Evolutionary conservation across 2,329 filamentous ascomycete genomes (phyloP), one percentile per base, ranked within the genome.

Genomic region (Trichocomaceae sp.): DNA sequence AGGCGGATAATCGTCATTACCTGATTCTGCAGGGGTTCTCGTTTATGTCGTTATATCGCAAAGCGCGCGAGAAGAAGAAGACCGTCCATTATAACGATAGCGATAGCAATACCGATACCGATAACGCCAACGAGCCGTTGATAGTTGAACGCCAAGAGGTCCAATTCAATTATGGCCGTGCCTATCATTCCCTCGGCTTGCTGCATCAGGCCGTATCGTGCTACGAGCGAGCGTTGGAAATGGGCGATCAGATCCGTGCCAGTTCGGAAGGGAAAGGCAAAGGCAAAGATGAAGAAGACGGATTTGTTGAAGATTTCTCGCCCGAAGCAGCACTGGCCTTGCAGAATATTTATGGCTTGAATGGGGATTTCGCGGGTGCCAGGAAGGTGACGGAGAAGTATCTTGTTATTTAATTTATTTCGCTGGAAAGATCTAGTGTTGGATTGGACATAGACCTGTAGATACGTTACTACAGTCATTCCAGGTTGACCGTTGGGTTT

Each of bases 1-100:
- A 95, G 69, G 85, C 87, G 0, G 89, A 92, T 47, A 97, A 97
- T 67, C 79, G 93, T 1, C 92, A 97, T 66, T 92, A 88, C 65
- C 82, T 90, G 41, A 83, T 96, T 42, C 79, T 89, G 60, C 91
- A 97, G 68, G 93, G 90, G 0, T 79, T 96, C 50, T 78, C 85
- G 0, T 96, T 96, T 64, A 72, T 97, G 55, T 82, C 85, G 55
- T 77, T 83, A 35, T 95, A 95, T 71, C 85, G 87, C 61, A 77
- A 83, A 2, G 66, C 82, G 23, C 79, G 87, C 23, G 74, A 57
- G 70, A 75, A 57, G 68, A 66, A 71, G 31, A 35, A 50, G 6
- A 45, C 31, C 12, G 17, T n/a, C 3, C 26, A 39, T 13, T 13
- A 23, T 8, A 10, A 6, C 19, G 13, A 23, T n/a, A 15, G 19